Evolutionary conservation across 129 eudicot species (phyloP), one percentile per base, ranked within the genome.

Genomic region (Calendula officinalis): DNA sequence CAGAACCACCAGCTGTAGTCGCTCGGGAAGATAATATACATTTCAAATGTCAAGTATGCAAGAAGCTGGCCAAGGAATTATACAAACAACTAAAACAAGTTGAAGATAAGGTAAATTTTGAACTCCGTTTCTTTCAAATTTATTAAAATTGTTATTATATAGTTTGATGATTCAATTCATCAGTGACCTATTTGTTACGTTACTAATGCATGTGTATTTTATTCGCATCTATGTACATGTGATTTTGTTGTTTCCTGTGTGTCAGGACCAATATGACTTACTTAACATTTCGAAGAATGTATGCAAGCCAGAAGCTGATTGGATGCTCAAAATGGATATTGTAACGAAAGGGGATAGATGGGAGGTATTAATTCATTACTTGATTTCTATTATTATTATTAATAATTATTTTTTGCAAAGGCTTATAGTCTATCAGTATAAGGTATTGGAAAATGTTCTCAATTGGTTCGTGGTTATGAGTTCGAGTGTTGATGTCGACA

Each of bases 231-330:
- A 8, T 22, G 55, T 32, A 17, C 62, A n/a, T n/a, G n/a, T n/a
- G n/a, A n/a, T n/a, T n/a, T n/a, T n/a, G n/a, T n/a, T n/a, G n/a
- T n/a, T n/a, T n/a, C n/a, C n/a, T n/a, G n/a, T n/a, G n/a, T n/a
- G n/a, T n/a, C n/a, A n/a, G n/a, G n/a, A n/a, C n/a, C n/a, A 92
- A 85, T 92, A 76, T 71, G 86, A 88, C 53, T 74, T 92, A 3
- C 88, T 92, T 8, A 96, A 92, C 54, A 85, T 92, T 46, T 68
- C 96, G 39, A 96, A 92, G 82, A 92, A 88, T 85, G 86, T 85
- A 3, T 92, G 98, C 69, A 92, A 92, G 76, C 81, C 71, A 60
- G 96, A 92, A 88, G 96, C 98, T 77, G 98, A 92, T 77, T 92
- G 98, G 96, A 92, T 92, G 40, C 89, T 92, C 11, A 92, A 92